phyloP scores from a whole-genome alignment of 169 alveolate species.

The Plasmodium coatneyi region DNA sequence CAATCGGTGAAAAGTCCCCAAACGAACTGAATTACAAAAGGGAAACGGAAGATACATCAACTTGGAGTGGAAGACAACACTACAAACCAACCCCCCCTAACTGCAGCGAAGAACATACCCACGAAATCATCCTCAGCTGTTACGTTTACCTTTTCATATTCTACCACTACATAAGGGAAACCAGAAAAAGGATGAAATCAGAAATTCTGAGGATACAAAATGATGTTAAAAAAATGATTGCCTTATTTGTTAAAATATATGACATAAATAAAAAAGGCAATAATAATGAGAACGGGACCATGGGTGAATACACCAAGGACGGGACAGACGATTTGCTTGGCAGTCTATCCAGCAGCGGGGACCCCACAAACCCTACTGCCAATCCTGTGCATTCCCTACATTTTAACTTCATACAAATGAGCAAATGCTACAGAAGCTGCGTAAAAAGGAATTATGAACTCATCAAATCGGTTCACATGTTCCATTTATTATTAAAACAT shows the following conservation, averaged over 20 bases:
- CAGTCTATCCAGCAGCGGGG: background rate
- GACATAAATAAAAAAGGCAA: slow-evolving; percentile 17
- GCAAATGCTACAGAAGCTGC: slow-evolving; percentile 49
- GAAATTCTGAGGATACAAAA: slow-evolving; percentile 54
- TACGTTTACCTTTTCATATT: slow-evolving; percentile 50
- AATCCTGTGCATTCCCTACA: slow-evolving; percentile 12
- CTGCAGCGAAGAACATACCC: background rate
- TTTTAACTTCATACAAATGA: slow-evolving; percentile 21
- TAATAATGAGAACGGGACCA: background rate
- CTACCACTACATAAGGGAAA: slow-evolving; percentile 25
- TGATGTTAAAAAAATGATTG: slow-evolving; percentile 50
- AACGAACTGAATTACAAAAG: background rate
- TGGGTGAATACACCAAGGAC: background rate
- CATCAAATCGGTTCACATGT: slow-evolving; percentile 34
- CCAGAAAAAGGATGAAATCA: slow-evolving; percentile 27
- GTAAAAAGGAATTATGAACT: slow-evolving; percentile 56
- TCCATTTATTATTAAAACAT: slow-evolving; percentile 64
- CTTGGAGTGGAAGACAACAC: slow-evolving; percentile 1
- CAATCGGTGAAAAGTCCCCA: background rate
- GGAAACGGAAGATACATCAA: background rate
- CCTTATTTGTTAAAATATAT: slow-evolving; percentile 34
- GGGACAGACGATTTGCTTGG: background rate
- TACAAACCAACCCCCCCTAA: background rate
- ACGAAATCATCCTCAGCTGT: slow-evolving; percentile 31
- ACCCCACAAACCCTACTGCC: background rate